phyloP scores from a whole-genome alignment of 352 stramenopile genomes.

The Phytopythium oedochilum region DNA sequence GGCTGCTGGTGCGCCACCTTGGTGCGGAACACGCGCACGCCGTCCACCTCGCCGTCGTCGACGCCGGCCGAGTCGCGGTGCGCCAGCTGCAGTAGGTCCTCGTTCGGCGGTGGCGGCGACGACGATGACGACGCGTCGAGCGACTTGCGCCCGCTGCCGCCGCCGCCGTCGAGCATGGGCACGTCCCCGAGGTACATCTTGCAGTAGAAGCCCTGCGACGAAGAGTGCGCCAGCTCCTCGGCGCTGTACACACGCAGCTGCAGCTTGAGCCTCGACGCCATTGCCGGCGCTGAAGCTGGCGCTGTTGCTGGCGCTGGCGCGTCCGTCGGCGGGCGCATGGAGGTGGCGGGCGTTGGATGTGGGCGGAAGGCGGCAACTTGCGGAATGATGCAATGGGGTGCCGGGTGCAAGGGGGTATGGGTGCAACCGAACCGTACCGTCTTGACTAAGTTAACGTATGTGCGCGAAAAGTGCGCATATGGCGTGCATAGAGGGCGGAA shows the following conservation, averaged over 20 bases:
- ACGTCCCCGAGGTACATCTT: slow-evolving; percentile 57
- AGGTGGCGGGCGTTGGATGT: too few relatives aligned
- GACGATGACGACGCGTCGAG: slow-evolving; percentile 7
- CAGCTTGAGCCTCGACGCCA: slow-evolving; percentile 33
- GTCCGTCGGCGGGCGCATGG: too few relatives aligned
- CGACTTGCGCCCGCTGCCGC: slow-evolving; percentile 14
- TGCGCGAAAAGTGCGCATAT: too few relatives aligned
- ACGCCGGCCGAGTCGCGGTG: slow-evolving; percentile 12
- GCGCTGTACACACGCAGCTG: slow-evolving; percentile 53
- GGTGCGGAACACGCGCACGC: slow-evolving; percentile 46
- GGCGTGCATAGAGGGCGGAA: too few relatives aligned
- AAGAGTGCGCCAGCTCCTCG: slow-evolving; percentile 37
- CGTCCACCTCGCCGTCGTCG: slow-evolving; percentile 4
- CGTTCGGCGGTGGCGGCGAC: neutral
- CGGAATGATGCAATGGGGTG: too few relatives aligned
- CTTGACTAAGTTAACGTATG: too few relatives aligned
- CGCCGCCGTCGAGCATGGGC: slow-evolving; percentile 39
- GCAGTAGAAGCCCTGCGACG: slow-evolving; percentile 57
- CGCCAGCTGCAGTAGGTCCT: slow-evolving; percentile 2
- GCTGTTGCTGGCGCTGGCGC: too few relatives aligned
- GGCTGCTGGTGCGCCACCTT: slow-evolving; percentile 29
- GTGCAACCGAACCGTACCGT: too few relatives aligned
- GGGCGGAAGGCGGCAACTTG: too few relatives aligned
- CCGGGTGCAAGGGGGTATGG: too few relatives aligned
- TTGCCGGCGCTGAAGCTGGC: too few relatives aligned